Evolutionary conservation across 2,329 filamentous ascomycete genomes (phyloP).

Genomic region (Pestalotiopsis sp.): DNA sequence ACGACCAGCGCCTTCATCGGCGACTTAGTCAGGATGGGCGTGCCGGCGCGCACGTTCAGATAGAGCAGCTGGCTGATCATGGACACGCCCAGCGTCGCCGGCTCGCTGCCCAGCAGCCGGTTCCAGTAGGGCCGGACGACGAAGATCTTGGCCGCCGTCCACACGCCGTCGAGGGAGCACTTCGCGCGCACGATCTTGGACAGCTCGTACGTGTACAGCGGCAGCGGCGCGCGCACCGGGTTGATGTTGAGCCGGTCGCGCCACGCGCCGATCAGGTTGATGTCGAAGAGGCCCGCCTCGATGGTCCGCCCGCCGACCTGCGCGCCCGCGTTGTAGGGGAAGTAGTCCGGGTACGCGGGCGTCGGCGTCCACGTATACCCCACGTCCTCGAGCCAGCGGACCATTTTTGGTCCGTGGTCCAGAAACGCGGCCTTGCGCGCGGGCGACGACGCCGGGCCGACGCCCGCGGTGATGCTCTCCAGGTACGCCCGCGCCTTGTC

Average conservation of each 20-base stretch:
- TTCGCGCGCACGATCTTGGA: not conserved
- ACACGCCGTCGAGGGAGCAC: not conserved
- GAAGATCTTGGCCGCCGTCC: conserved; percentile 1
- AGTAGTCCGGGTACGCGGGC: conserved; percentile 34
- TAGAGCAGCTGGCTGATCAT: not conserved
- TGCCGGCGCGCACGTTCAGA: not conserved
- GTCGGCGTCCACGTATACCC: conserved; percentile 30
- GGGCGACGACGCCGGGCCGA: conserved; percentile 29
- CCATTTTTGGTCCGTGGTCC: conserved; percentile 32
- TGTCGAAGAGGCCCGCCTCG: conserved; percentile 29
- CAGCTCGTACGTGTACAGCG: not conserved
- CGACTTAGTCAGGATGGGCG: not conserved
- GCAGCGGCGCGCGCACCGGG: not conserved
- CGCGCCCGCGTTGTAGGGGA: conserved; percentile 25
- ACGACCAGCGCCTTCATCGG: conserved; percentile 14
- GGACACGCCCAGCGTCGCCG: not conserved
- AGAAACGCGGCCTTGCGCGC: conserved; percentile 31
- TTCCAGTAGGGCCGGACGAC: not conserved
- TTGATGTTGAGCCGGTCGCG: conserved; percentile 9
- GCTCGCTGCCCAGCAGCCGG: not conserved
- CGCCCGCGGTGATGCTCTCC: conserved; percentile 29
- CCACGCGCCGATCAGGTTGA: conserved; percentile 29
- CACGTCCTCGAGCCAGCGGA: conserved; percentile 28
- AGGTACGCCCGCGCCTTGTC: conserved; percentile 30
- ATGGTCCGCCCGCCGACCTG: conserved; percentile 26